Evolutionary conservation across 163 green algal genomes (phyloP).

Genomic region (Chlorella variabilis): DNA sequence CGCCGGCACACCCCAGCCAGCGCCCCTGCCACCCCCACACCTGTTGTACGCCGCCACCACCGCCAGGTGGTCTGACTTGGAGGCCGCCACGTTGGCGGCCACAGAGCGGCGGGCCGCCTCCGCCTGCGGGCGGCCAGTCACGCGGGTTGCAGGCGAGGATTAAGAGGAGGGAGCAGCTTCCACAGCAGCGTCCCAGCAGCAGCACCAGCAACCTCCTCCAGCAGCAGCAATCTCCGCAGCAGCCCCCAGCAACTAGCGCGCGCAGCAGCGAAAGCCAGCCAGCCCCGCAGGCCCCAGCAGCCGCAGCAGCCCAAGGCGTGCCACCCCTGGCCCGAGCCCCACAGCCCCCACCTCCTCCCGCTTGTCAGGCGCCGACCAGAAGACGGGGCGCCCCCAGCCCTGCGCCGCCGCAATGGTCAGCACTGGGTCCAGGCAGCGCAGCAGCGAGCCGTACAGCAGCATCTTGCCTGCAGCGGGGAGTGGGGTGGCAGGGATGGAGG

Average conservation of each 20-base stretch:
- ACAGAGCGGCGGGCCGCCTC: constrained; percentile 46
- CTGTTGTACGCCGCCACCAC: constrained; percentile 82
- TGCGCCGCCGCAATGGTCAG: constrained; percentile 91
- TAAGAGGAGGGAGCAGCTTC: background rate
- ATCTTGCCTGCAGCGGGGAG: constrained; percentile 13
- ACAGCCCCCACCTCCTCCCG: constrained; percentile 53
- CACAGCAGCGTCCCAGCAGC: background rate
- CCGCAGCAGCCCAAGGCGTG: background rate
- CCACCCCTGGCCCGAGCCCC: no score
- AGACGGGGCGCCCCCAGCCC: constrained; percentile 75
- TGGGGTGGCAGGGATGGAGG: background rate
- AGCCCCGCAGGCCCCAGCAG: no score
- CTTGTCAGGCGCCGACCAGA: constrained; percentile 75
- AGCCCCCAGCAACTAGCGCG: no score
- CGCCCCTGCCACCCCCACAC: no score
- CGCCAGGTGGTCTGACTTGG: constrained; percentile 88
- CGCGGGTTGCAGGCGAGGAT: background rate
- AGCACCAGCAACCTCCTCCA: no score
- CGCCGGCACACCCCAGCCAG: no score
- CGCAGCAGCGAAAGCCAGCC: no score
- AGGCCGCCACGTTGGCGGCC: constrained; percentile 39
- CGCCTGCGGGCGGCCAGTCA: constrained; percentile 1
- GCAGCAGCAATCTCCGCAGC: no score
- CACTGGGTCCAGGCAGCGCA: constrained; percentile 82
- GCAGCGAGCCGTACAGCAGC: constrained; percentile 42